Conservation (phyloP, 805 yeast species). For the Spathaspora passalidarum region DNA sequence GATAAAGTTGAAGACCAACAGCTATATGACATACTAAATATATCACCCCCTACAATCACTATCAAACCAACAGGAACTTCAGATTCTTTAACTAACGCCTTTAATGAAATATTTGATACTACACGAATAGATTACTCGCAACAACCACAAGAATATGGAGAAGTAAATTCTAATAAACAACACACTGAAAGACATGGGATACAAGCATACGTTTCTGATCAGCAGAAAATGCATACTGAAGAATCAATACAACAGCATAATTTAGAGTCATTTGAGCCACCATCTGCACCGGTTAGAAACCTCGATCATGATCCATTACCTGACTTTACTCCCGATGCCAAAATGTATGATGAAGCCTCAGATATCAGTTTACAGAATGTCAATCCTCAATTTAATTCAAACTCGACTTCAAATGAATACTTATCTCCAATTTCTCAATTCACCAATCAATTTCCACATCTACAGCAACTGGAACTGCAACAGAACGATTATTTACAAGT, state of each 20-base stretch:
- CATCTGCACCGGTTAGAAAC: background rate
- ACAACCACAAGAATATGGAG: slow-evolving; percentile 7
- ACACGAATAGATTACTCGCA: slow-evolving; percentile 8
- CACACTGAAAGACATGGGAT: background rate
- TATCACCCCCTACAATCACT: slow-evolving; percentile 23
- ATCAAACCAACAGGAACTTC: background rate
- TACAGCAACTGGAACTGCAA: slow-evolving; percentile 3
- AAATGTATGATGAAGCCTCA: slow-evolving; percentile 1
- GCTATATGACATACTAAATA: slow-evolving; percentile 27
- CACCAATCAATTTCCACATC: background rate
- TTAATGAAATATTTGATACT: background rate
- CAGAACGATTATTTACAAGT: slow-evolving; percentile 6
- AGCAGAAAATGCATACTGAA: slow-evolving; percentile 3
- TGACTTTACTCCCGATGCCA: background rate
- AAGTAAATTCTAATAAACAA: background rate
- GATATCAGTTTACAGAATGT: slow-evolving; percentile 3
- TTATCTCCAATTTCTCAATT: slow-evolving; percentile 9
- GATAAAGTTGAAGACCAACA: slow-evolving; percentile 25
- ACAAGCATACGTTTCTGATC: background rate
- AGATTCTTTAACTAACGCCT: background rate
- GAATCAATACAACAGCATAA: slow-evolving; percentile 2
- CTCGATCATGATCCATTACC: background rate
- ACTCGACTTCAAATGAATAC: slow-evolving; percentile 14
- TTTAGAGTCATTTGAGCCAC: background rate
- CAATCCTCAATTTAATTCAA: slow-evolving; percentile 1